Conservation (phyloP, 1,284 basidiomycete genomes). For the Ganoderma multipileum region DNA sequence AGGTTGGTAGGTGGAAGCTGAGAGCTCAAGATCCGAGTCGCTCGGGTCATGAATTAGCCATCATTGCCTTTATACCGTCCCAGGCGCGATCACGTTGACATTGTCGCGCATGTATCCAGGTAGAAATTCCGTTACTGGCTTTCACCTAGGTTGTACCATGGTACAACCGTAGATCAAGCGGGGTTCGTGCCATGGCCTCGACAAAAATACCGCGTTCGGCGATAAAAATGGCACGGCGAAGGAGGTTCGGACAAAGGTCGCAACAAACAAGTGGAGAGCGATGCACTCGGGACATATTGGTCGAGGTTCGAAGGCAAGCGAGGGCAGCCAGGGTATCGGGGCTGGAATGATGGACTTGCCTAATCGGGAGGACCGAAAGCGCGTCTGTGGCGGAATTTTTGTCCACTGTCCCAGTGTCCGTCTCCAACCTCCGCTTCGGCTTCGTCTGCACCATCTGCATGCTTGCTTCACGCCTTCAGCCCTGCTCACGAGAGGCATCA, state of each 20-base stretch:
- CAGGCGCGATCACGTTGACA: neutral
- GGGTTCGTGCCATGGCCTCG: neutral
- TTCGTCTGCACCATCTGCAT: conserved; percentile 12
- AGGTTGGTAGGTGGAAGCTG: neutral
- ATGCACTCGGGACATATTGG: conserved; percentile 5
- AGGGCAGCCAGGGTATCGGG: conserved; percentile 9
- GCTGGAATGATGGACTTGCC: conserved; percentile 18
- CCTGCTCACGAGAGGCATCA: conserved; percentile 26
- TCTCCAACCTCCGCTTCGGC: conserved; percentile 2
- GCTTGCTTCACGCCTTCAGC: conserved; percentile 22
- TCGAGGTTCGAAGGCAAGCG: conserved; percentile 6
- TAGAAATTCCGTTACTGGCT: neutral
- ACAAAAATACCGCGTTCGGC: conserved; percentile 13
- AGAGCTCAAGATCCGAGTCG: neutral
- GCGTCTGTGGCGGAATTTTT: conserved; percentile 31
- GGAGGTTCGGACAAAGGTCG: conserved; percentile 30
- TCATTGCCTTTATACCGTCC: conserved; percentile 14
- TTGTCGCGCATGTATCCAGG: neutral
- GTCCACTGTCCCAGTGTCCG: neutral
- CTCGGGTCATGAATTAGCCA: neutral
- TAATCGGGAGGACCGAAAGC: conserved; percentile 13
- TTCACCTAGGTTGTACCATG: conserved; percentile 23
- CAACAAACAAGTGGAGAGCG: conserved; percentile 15
- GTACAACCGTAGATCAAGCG: conserved; percentile 32
- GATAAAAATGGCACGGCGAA: neutral